Base-by-base conservation (phyloP, 1,284 basidiomycete genomes). In the Apiotrichum brassicae region DNA sequence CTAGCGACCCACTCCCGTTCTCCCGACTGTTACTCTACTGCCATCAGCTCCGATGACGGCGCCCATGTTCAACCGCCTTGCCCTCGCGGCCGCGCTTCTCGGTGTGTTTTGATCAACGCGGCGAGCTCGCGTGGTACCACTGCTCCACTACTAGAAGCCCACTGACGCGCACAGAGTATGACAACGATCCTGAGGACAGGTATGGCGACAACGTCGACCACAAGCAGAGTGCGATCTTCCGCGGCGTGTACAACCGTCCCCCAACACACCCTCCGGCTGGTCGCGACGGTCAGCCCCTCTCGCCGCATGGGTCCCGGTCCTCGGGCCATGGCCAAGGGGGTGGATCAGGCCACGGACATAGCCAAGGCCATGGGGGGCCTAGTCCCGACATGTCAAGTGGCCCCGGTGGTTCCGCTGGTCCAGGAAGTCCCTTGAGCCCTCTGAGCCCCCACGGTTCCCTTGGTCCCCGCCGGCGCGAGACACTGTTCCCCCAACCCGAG, bases 21-120 rank as follows among this genome's bases (percentile, higher is more conserved):
- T n/a, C n/a, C n/a, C n/a, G n/a, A n/a, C n/a, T n/a, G n/a, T n/a
- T n/a, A n/a, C n/a, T n/a, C n/a, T n/a, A n/a, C n/a, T n/a, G n/a
- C n/a, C n/a, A n/a, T n/a, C n/a, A n/a, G n/a, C n/a, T 34, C 12
- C 33, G 13, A 22, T 22, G 20, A 7, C 36, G 9, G 19, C n/a
- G 12, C 53, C 53, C 4, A 14, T 23, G 12, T 56, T 65, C 47
- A 59, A 54, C 28, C 54, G 69, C 14, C 47, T 65, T 1, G 64
- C 67, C 46, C 64, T 71, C 30, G 70, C 68, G 6, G 70, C 70
- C n/a, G 68, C 70, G 9, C 51, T 62, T 9, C 47, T 62, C 16
- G 61, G 61, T 62, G n/a, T 5, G 55, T 42, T 11, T 12, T n/a
- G n/a, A n/a, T n/a, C n/a, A n/a, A n/a, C n/a, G n/a, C n/a, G n/a